Evolutionary conservation across 1,284 basidiomycete species (phyloP).

Genomic region (Golubevia sp.): DNA sequence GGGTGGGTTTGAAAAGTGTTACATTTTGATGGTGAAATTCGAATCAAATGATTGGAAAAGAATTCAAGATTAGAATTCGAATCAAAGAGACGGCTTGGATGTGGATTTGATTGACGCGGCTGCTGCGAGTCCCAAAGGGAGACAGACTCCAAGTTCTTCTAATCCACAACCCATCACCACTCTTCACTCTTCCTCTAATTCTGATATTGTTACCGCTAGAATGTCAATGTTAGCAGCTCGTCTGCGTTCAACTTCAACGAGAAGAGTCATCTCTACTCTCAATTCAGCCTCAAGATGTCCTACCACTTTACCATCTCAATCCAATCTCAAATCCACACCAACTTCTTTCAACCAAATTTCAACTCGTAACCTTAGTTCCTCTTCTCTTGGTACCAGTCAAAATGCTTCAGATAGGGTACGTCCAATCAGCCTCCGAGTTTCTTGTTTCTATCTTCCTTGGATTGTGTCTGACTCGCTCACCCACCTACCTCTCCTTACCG

Average conservation of each 20-base stretch:
- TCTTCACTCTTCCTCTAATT: neutral
- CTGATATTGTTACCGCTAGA: neutral
- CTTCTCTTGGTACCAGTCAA: neutral
- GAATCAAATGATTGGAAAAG: too few relatives aligned
- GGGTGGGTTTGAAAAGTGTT: too few relatives aligned
- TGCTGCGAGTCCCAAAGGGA: too few relatives aligned
- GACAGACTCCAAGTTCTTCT: neutral
- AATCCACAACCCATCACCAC: neutral
- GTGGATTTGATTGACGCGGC: too few relatives aligned
- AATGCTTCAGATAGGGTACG: neutral
- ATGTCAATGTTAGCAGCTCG: neutral
- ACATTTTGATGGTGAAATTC: too few relatives aligned
- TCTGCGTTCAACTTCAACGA: neutral
- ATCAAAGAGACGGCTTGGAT: too few relatives aligned
- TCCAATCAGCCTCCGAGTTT: neutral
- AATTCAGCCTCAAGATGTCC: neutral
- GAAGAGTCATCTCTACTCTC: neutral
- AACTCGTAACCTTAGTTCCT: neutral
- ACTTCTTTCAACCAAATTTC: neutral
- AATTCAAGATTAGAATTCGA: too few relatives aligned
- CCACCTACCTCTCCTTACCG: neutral
- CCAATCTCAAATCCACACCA: neutral
- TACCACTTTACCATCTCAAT: neutral
- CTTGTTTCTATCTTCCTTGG: neutral
- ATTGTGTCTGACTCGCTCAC: neutral